A percentile compares a stretch with the other conserved stretches of the same genome.
phyloP scores from a whole-genome alignment of 2,329 filamentous ascomycete species.

The Metarhizium sp. region DNA sequence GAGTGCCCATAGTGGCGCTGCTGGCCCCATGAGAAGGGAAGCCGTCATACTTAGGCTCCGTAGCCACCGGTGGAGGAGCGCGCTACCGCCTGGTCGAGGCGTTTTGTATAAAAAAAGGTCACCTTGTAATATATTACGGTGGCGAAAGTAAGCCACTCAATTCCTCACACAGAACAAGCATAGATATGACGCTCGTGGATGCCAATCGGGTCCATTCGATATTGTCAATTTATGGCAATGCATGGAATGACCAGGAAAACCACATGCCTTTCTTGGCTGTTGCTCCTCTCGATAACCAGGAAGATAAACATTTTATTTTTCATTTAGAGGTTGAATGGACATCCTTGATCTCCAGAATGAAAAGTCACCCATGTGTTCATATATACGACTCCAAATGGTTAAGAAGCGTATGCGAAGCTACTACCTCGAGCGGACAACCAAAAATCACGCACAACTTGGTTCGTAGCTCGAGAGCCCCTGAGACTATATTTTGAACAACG shows the following conservation, averaged over 20 bases:
- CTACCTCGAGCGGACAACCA: constrained; percentile 59
- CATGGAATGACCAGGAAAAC: no score
- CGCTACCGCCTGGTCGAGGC: background rate
- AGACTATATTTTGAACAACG: constrained; percentile 33
- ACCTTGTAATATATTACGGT: background rate
- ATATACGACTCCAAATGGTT: background rate
- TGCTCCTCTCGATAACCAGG: no score
- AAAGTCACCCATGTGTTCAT: background rate
- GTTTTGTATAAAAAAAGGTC: background rate
- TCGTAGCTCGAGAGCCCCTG: constrained; percentile 54
- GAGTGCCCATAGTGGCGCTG: background rate
- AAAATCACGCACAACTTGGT: constrained; percentile 60
- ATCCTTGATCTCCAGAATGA: background rate
- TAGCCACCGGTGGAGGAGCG: background rate
- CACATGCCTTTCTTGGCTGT: no score
- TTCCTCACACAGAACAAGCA: no score
- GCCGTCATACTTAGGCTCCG: background rate
- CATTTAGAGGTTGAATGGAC: background rate
- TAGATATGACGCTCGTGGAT: no score
- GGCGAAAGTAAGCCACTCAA: background rate
- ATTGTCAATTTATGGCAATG: no score
- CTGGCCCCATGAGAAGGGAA: background rate
- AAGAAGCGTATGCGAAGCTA: constrained; percentile 53
- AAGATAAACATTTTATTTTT: background rate
- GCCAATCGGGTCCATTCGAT: no score